These are phyloP conservation scores for Fraxinus paxiana DNA, from an alignment of 305 asterid genomes.

Conservation along the genomic window DNA sequence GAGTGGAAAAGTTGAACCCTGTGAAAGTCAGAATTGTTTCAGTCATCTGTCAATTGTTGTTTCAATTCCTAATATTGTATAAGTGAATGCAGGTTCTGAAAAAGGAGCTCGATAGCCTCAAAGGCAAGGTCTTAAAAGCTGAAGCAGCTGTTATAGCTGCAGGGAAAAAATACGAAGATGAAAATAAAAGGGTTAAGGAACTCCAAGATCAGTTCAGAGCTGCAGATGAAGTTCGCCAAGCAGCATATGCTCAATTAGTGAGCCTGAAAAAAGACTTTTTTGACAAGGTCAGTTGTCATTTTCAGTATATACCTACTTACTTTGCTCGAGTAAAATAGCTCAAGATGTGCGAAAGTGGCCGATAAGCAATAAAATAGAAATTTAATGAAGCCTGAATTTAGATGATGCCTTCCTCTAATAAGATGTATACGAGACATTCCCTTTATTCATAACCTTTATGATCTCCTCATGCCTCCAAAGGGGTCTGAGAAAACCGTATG, in stretches of 20 bases:
- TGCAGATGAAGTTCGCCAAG: conserved; percentile 59
- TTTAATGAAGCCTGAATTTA: background rate
- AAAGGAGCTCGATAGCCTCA: conserved; percentile 54
- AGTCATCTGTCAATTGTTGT: background rate
- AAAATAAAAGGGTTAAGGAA: conserved; percentile 40
- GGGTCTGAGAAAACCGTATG: background rate
- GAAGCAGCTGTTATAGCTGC: conserved; percentile 41
- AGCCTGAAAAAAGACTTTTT: conserved; percentile 38
- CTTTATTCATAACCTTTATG: background rate
- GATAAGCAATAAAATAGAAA: background rate
- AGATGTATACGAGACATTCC: background rate
- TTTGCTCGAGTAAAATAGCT: background rate
- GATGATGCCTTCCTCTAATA: conserved; percentile 1
- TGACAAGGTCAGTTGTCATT: conserved; percentile 43
- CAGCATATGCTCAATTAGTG: conserved; percentile 38
- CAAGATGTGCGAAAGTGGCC: background rate
- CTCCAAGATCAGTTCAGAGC: conserved; percentile 40
- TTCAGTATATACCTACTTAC: background rate
- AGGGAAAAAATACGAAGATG: conserved; percentile 41
- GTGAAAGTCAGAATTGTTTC: background rate
- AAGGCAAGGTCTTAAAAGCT: conserved; percentile 39
- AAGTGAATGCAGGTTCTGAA: conserved; percentile 35
- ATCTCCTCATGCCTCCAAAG: background rate
- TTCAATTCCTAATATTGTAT: background rate
- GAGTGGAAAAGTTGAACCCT: background rate